A percentile compares a stretch with the other conserved stretches of the same genome.
Evolutionary conservation across 2,329 filamentous ascomycete genomes (phyloP).

Genomic region (Apiospora marii): DNA sequence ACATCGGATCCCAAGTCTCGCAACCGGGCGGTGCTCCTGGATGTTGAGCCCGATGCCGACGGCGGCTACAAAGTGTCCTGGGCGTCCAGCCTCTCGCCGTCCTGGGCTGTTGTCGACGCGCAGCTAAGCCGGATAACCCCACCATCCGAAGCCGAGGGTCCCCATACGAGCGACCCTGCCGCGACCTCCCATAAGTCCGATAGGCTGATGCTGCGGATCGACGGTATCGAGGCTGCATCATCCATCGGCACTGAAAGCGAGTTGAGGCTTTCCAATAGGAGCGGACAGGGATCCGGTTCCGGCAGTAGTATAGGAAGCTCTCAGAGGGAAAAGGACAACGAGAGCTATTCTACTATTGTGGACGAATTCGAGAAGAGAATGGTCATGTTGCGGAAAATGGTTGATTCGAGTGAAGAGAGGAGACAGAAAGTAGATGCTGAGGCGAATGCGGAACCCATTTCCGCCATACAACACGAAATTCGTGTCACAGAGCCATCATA

Average conservation of each 20-base stretch:
- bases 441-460: not conserved
- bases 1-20: constrained; percentile 37
- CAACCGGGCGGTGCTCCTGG: constrained; percentile 62
- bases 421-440: constrained; percentile 41
- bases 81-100: constrained; percentile 75
- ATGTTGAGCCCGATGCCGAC: constrained; percentile 54
- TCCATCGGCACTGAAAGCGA: constrained; percentile 47
- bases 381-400: constrained; percentile 60
- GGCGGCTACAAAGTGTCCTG: constrained; percentile 65
- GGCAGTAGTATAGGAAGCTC: constrained; percentile 43
- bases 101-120: constrained; percentile 70
- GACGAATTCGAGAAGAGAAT: constrained; percentile 67
- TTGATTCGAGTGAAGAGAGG: constrained; percentile 59
- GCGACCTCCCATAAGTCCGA: constrained; percentile 41
- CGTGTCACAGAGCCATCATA: not conserved
- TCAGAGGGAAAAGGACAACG: constrained; percentile 36
- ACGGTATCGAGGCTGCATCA: constrained; percentile 56
- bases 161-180: constrained; percentile 39
- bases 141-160: constrained; percentile 40
- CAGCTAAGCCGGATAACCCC: constrained; percentile 52
- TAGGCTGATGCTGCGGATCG: constrained; percentile 68
- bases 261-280: constrained; percentile 37
- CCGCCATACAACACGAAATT: constrained; percentile 8
- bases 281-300: constrained; percentile 38
- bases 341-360: constrained; percentile 58